Conservation (phyloP, 2,329 filamentous ascomycete genomes). For the Rachicladosporium sp. region DNA sequence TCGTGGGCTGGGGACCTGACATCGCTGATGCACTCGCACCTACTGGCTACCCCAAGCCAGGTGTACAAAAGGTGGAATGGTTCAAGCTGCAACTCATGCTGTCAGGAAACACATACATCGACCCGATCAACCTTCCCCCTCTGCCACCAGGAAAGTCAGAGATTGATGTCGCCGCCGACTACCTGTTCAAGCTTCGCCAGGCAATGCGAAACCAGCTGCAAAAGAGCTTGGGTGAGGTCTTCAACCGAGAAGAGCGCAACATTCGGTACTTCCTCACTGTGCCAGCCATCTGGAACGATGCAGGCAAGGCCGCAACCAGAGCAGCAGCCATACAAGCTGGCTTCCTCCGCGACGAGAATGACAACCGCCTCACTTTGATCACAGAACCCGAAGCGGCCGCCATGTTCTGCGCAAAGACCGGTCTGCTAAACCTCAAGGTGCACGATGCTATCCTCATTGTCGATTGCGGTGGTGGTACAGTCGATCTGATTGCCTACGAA, state of each 20-base stretch:
- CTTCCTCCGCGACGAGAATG: slow-evolving; percentile 92
- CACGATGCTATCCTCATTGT: slow-evolving; percentile 97
- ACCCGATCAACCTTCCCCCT: slow-evolving; percentile 95
- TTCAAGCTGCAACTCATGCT: slow-evolving; percentile 99
- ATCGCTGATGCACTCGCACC: slow-evolving; percentile 93
- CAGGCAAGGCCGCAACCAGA: slow-evolving; percentile 90
- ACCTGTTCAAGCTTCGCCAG: slow-evolving; percentile 94
- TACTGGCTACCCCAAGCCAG: slow-evolving; percentile 92
- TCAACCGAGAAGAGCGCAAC: slow-evolving; percentile 94
- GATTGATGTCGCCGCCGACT: slow-evolving; percentile 98
- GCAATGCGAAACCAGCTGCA: slow-evolving; percentile 92
- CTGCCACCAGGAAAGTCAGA: slow-evolving; percentile 96
- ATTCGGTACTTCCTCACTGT: slow-evolving; percentile 97
- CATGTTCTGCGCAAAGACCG: slow-evolving; percentile 95
- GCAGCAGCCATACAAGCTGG: slow-evolving; percentile 94
- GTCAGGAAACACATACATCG: slow-evolving; percentile 96
- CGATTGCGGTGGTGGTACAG: slow-evolving; percentile 94
- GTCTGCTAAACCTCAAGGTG: slow-evolving; percentile 90
- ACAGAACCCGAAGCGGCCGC: slow-evolving; percentile 95
- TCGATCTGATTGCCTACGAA: slow-evolving; percentile 97
- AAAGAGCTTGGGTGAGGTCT: slow-evolving; percentile 93
- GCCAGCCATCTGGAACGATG: slow-evolving; percentile 99
- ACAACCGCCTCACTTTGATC: slow-evolving; percentile 87
- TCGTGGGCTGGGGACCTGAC: slow-evolving; percentile 98
- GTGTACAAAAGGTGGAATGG: slow-evolving; percentile 98